Base-by-base conservation (phyloP, 352 stramenopile genomes). In the Phytophthora cryptogea region DNA sequence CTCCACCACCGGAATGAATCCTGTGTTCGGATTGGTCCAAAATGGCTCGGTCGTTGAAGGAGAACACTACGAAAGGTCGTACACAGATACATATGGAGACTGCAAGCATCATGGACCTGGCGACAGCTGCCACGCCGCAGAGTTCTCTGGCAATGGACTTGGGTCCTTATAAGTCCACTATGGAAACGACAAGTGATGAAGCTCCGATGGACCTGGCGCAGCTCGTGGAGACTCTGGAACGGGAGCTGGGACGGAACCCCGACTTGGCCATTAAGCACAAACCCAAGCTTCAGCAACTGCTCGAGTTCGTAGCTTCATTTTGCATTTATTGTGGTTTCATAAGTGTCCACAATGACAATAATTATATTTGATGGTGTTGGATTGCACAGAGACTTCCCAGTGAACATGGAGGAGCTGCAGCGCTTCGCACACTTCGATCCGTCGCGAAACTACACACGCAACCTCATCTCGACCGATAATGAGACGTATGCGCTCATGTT, bases 401-500 rank as follows among this genome's bases (percentile, higher is more conserved):
- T 76, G 32, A 66, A 84, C 53, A 79, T 78, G 74, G 57, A 81
- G 32, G 83, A 92, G 55, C 63, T 90, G 33, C 52, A 80, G 56
- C 74, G 74, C 40, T 98, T 95, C 65, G 79, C 81, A 35, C 80
- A 90, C 49, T 95, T 95, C 50, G 87, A 97, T 50, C 27, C 71
- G 5, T 86, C 74, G 11, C 88, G 89, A 35, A 90, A 96, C 50
- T 98, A 98, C 70, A 98, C 92, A n/a, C 74, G 94, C 57, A 98
- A 98, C 68, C 74, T 98, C 40, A 91, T 98, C 51, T 86, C 90
- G 8, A 97, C 92, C 3, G 92, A 98, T 66, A 70, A 95, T 63
- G 72, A 94, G 74, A 93, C 78, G 9, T 98, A 97, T 65, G 95
- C 94, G n/a, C 82, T 98, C 40, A 85, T 98, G 61, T 60, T 98